Evolutionary conservation across 805 yeast genomes (phyloP).

Genomic region (Kregervanrija pseudodelftensis): DNA sequence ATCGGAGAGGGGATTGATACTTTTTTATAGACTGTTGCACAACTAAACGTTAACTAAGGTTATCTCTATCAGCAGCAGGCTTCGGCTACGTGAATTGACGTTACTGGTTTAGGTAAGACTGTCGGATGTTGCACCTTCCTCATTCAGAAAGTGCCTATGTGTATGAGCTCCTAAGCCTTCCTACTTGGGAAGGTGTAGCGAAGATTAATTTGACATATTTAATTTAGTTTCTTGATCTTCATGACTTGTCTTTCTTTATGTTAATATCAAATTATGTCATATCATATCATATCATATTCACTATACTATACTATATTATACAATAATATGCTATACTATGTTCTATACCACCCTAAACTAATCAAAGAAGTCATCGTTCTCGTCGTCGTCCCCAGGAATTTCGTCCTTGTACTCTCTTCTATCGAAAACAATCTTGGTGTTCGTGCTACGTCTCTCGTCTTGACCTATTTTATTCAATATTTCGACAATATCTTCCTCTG

Average conservation of each 20-base stretch:
- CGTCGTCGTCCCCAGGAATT: slow-evolving; percentile 14
- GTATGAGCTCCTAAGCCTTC: not conserved
- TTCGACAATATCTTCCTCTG: slow-evolving; percentile 75
- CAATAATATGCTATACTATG: no score
- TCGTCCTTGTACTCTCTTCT: slow-evolving; percentile 28
- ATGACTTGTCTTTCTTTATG: no score
- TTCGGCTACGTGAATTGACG: no score
- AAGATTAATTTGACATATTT: not conserved
- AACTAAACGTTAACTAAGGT: not conserved
- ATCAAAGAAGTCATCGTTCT: slow-evolving; percentile 28
- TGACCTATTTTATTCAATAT: slow-evolving; percentile 77
- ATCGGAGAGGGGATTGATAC: not conserved
- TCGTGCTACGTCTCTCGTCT: slow-evolving; percentile 53
- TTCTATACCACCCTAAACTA: slow-evolving; percentile 15
- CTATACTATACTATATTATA: no score
- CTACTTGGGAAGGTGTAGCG: slow-evolving; percentile 6
- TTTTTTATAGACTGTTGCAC: not conserved
- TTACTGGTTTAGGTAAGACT: not conserved
- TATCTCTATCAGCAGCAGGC: not conserved
- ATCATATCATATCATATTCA: no score
- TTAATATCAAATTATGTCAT: no score
- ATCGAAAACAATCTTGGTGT: slow-evolving; percentile 59
- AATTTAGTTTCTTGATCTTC: not conserved
- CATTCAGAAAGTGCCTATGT: no score
- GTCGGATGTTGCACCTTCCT: not conserved